These are phyloP conservation scores for Globisporangium canariense DNA, from an alignment of 352 stramenopile species.

Conservation along the genomic window DNA sequence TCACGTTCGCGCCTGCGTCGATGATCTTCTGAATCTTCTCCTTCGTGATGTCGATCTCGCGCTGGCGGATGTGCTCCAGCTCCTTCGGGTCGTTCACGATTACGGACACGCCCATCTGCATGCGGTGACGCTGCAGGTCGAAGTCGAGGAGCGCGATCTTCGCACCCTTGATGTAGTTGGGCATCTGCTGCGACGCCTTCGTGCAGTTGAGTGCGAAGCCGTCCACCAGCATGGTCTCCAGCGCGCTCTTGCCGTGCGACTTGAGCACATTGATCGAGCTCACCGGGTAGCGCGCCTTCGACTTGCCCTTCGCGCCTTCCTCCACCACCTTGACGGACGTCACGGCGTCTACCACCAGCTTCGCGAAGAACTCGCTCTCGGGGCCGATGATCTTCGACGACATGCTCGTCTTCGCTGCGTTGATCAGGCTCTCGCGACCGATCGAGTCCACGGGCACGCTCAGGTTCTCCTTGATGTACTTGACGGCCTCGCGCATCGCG, in stretches of 20 bases:
- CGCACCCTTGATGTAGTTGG: conserved; percentile 90
- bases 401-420: conserved; percentile 98
- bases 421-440: conserved; percentile 94
- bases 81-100: conserved; percentile 92
- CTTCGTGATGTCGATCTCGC: conserved; percentile 99
- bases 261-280: conserved; percentile 99
- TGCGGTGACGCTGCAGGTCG: conserved; percentile 97
- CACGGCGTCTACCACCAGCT: conserved; percentile 97
- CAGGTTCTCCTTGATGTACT: conserved; percentile 99
- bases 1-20: conserved; percentile 96
- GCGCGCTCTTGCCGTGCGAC: conserved; percentile 88
- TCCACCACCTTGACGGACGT: conserved; percentile 94
- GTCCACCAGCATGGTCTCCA: conserved; percentile 90
- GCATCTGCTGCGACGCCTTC: conserved; percentile 97
- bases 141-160: conserved; percentile 99
- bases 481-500: conserved; percentile 98
- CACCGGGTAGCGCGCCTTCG: conserved; percentile 93
- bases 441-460: conserved; percentile 94
- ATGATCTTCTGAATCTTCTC: conserved; percentile 99
- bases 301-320: conserved; percentile 78
- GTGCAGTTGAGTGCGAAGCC: conserved; percentile 98
- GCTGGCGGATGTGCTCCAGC: conserved; percentile 97
- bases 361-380: conserved; percentile 96
- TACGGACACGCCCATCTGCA: conserved; percentile 95
- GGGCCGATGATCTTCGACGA: conserved; percentile 99